Base-by-base conservation (phyloP, 495 filamentous ascomycete genomes). In the Penicillium maclennaniae region DNA sequence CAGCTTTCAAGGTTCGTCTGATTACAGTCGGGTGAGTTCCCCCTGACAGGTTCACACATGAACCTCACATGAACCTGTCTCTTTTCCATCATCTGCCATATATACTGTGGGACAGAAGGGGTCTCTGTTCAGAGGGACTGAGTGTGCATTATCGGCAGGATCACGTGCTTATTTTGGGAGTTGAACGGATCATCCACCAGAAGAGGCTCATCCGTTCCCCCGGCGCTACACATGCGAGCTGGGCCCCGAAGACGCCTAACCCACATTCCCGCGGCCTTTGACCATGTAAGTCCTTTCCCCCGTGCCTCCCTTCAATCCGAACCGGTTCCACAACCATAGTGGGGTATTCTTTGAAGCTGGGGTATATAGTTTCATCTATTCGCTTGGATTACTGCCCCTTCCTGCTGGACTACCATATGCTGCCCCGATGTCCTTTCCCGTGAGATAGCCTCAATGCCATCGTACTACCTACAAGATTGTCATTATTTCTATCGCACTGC, bases 401-500 rank as follows among this genome's bases (percentile, higher is more conserved):
- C 37, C 31, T 16, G 8, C 37, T 41, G 23, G 21, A 10, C 28
- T 45, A 27, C 21, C 28, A 8, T 21, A 21, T 43, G 25, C 14
- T 37, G 25, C 42, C 20, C 47, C 14, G 14, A 39, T 19, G 43
- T 34, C 39, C 40, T 9, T 40, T 45, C 27, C 49, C 34, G 66
- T 67, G 65, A 61, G 57, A 55, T 69, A 68, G 62, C 53, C 55
- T 64, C 68, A 62, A 93, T 92, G 88, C 88, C 88, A 74, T 71
- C 79, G 55, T 93, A 91, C 69, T 95, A 75, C 69, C 76, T 87
- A 43, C 87, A 93, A 78, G 87, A 95, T 68, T 95, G 88, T 65
- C 89, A 93, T 67, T 93, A 92, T 70, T 95, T 95, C 79, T 91
- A 88, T 78, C 87, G 87, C 77, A 92, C 83, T 63, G 86, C 88